Conservation (phyloP, 139 green algal species). For the Ettlia oleoabundans region DNA sequence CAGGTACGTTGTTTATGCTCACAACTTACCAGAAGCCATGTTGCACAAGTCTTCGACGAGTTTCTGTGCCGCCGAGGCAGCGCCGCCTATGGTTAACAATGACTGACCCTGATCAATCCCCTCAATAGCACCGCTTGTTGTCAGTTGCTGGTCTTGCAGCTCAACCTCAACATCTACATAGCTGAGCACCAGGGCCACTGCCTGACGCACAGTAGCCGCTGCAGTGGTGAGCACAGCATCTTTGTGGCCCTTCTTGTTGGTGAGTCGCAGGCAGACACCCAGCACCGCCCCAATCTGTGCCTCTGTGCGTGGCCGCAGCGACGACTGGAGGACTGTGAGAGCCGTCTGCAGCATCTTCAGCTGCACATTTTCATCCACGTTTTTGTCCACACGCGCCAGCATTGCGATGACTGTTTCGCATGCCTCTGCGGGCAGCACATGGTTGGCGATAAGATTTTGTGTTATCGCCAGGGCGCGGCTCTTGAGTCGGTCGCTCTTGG, state of each 20-base stretch:
- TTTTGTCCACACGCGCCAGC: conserved; percentile 62
- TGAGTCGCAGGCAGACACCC: conserved; percentile 65
- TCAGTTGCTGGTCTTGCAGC: conserved; percentile 20
- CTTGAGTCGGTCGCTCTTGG: conserved; percentile 72
- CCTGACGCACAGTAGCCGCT: conserved; percentile 80
- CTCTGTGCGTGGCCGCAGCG: conserved; percentile 59
- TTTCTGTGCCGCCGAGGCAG: conserved; percentile 55
- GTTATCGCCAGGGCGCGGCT: conserved; percentile 68
- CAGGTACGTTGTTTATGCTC: no score
- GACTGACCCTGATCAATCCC: no score
- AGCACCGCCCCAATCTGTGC: conserved; percentile 67
- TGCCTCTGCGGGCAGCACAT: conserved; percentile 64
- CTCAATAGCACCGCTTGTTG: neutral
- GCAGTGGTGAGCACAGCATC: conserved; percentile 77
- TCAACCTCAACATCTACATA: conserved; percentile 55
- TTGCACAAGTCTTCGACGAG: conserved; percentile 71
- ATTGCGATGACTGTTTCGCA: conserved; percentile 31
- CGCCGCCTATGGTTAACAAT: neutral
- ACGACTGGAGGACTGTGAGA: conserved; percentile 83
- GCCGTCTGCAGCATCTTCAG: conserved; percentile 87
- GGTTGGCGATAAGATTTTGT: conserved; percentile 86
- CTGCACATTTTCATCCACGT: conserved; percentile 78
- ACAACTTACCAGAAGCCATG: conserved; percentile 49
- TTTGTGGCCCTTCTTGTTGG: conserved; percentile 51
- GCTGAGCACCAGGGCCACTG: conserved; percentile 82